phyloP scores from a whole-genome alignment of 257 asterid species.

The Sherardia arvensis region DNA sequence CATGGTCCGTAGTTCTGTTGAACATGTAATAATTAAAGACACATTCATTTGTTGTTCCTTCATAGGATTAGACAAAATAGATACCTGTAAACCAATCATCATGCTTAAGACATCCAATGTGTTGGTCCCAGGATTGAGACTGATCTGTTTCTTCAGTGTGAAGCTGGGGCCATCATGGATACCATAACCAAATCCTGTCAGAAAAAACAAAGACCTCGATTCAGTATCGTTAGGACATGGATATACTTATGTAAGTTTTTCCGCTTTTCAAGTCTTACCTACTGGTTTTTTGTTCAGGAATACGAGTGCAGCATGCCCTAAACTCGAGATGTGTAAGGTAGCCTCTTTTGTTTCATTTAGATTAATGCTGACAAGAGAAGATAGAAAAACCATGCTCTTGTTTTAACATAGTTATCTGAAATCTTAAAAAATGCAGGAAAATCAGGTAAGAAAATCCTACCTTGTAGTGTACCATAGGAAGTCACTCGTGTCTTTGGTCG shows the following conservation, averaged over 20 bases:
- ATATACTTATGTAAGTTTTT: background rate
- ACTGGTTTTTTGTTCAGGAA: conserved; percentile 52
- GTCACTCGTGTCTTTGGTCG: conserved; percentile 69
- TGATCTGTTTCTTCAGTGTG: conserved; percentile 25
- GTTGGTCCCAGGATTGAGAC: conserved; percentile 45
- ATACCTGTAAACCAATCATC: conserved; percentile 75
- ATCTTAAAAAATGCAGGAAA: background rate
- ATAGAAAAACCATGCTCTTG: too few species aligned
- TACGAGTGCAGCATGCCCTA: conserved; percentile 79
- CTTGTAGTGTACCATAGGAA: conserved; percentile 70
- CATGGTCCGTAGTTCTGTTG: conserved; percentile 78
- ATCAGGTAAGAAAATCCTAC: conserved; percentile 19
- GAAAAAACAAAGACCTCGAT: conserved; percentile 9
- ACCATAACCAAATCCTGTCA: conserved; percentile 54
- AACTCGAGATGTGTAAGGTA: conserved; percentile 38
- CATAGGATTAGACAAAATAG: background rate
- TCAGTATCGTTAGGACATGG: background rate
- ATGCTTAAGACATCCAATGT: conserved; percentile 57
- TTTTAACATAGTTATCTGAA: too few species aligned
- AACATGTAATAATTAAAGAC: background rate
- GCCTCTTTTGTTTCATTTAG: conserved; percentile 35
- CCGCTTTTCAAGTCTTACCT: conserved; percentile 40
- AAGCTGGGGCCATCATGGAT: conserved; percentile 65
- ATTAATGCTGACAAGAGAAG: conserved; percentile 36
- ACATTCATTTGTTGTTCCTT: background rate